Base-by-base conservation (phyloP, 495 filamentous ascomycete genomes). In the Penicillium dipodomyicola region DNA sequence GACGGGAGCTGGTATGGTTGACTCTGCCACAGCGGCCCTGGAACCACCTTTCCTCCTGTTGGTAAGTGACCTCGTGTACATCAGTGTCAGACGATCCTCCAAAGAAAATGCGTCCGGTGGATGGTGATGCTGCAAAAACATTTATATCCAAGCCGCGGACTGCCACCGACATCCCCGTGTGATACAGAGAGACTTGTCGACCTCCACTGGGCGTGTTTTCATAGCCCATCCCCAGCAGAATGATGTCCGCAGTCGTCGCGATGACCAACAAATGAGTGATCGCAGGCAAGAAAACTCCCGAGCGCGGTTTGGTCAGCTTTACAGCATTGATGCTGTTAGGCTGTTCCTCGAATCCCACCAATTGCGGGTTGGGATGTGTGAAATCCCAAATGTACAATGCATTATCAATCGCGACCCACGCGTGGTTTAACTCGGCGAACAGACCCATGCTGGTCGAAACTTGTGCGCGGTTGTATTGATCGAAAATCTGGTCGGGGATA, bases 361-460 rank as follows among this genome's bases (percentile, higher is more conserved):
- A 72, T 63, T 94, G 88, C 22, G 92, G 88, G 64, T 91, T 86
- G 27, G 89, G 86, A 58, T 88, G 81, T 10, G 91, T 93, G 66
- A 96, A 99, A 71, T 99, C 94, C 94, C 94, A 99, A 12, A 99
- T 78, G 67, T 97, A 99, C 25, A 99, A 79, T 52, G 89, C 86
- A 72, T 94, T 96, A 73, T 99, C 94, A 65, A 99, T 96, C 1
- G 89, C 81, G 20, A 95, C 87, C 92, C 93, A 99, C 43, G 92
- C 93, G 74, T 97, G 92, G 56, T 90, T 90, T 61, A 99, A 71
- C 68, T 91, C 87, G 20, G 94, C 89, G 70, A 99, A 96, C 39
- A 97, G 73, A 20, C 94, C 94, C 86, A 97, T 95, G 65, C 81
- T 83, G 11, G 93, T 94, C 23, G 86, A 86, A 2, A 96, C 83